Evolutionary conservation across 345 rosid genomes (phyloP), one percentile per base, ranked within the genome.

Genomic region (Excoecaria cochinchinensis): DNA sequence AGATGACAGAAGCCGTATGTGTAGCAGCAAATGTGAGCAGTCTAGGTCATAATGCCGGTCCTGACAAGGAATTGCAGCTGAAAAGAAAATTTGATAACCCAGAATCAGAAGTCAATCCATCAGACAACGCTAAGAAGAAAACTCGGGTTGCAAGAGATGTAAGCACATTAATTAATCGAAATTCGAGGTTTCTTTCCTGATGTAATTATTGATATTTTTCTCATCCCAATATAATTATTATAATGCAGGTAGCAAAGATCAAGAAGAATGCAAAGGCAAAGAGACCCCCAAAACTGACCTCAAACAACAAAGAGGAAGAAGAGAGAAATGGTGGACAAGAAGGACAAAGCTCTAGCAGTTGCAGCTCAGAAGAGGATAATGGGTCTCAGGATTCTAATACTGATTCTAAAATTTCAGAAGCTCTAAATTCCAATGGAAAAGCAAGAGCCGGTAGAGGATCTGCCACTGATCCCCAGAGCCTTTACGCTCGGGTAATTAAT

Each of bases 391-490:
- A 76, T 58, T 58, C 82, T 53, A 83, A 76, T 38, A 74, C 71
- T 4, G 81, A 81, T 36, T 73, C 82, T 11, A 83, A 85, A 57
- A 55, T 79, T 16, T 75, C 86, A 75, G 72, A 44, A 74, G 79
- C 83, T 63, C 80, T 85, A 69, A 85, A 85, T 79, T 78, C 78
- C 66, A 89, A 81, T 71, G 96, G 86, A 69, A 92, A 89, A 79
- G 71, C 86, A 39, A 89, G 97, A 83, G 92, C 97, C 65, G 67
- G 85, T 47, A 84, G 90, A 74, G 99, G 97, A 25, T 83, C 95
- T n/a, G 97, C 98, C 36, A 90, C 95, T 5, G 98, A 94, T 82
- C 97, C 98, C 71, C 99, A 92, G 77, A 95, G 99, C 84, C 90
- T 92, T 65, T 95, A 95, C 66, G 97, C 97, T 69, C 83, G 97